Percentiles rank a stretch among this genome's conserved stretches.
These are phyloP conservation scores for Salix suchowensis DNA, from an alignment of 345 rosid genomes.

Conservation along the genomic window DNA sequence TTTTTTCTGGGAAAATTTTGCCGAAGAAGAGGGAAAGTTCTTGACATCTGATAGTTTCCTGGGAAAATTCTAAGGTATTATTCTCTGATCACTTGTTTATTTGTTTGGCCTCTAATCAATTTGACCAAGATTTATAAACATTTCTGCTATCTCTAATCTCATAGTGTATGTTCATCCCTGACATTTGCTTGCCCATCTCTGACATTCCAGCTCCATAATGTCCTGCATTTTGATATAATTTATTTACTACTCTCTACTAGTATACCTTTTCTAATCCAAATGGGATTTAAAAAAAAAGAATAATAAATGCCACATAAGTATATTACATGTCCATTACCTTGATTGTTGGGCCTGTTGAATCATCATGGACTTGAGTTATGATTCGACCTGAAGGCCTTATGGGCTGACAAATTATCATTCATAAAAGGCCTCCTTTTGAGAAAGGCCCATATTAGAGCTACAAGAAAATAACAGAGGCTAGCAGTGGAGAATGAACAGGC, in stretches of 20 bases:
- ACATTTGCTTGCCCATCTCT: constrained; percentile 80
- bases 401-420: too few relatives aligned
- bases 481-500: too few relatives aligned
- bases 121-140: constrained; percentile 91
- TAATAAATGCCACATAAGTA: neutral
- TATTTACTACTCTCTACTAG: neutral
- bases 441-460: too few relatives aligned
- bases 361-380: constrained; percentile 86
- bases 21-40: too few relatives aligned
- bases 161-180: constrained; percentile 80
- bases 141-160: constrained; percentile 79
- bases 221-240: constrained; percentile 36
- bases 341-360: constrained; percentile 81
- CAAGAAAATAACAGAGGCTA: too few relatives aligned
- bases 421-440: too few relatives aligned
- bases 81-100: too few relatives aligned
- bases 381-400: constrained; percentile 88
- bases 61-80: too few relatives aligned
- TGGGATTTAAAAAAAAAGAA: neutral
- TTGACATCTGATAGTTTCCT: too few relatives aligned
- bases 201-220: constrained; percentile 83
- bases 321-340: constrained; percentile 39
- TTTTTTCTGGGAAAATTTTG: too few relatives aligned
- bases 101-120: too few relatives aligned
- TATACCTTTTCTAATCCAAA: neutral